Percentiles rank a stretch among this genome's conserved stretches.
phyloP scores from a whole-genome alignment of 2,329 filamentous ascomycete genomes.

The Lachnellula occidentalis region DNA sequence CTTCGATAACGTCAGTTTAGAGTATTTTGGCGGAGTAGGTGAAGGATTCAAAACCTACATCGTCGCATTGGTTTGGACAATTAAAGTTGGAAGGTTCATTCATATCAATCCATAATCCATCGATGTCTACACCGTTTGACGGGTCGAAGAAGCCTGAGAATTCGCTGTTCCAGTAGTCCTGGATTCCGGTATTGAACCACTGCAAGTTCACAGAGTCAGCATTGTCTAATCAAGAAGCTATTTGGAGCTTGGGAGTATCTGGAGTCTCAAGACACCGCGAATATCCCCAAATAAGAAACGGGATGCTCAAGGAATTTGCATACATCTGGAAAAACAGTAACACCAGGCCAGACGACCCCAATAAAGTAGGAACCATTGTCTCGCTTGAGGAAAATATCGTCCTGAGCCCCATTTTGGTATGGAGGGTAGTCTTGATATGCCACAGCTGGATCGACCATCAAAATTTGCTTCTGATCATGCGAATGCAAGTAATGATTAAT shows the following conservation, averaged over 20 bases:
- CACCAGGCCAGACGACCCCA: slow-evolving; percentile 73
- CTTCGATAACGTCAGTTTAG: not conserved
- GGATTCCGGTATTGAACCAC: slow-evolving; percentile 64
- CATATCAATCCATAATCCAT: slow-evolving; percentile 74
- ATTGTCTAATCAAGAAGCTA: no score
- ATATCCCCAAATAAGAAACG: no score
- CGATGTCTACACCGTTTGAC: slow-evolving; percentile 64
- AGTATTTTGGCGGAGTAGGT: not conserved
- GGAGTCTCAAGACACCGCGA: no score
- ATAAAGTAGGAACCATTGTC: slow-evolving; percentile 51
- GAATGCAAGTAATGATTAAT: slow-evolving; percentile 61
- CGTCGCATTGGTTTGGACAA: slow-evolving; percentile 49
- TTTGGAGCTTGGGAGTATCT: no score
- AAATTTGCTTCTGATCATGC: slow-evolving; percentile 62
- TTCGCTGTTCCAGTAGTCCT: slow-evolving; percentile 65
- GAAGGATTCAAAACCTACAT: slow-evolving; percentile 24
- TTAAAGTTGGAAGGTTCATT: slow-evolving; percentile 44
- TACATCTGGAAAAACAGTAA: slow-evolving; percentile 61
- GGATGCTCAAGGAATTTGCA: no score
- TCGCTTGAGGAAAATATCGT: slow-evolving; percentile 43
- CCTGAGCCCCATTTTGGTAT: slow-evolving; percentile 46
- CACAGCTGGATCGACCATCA: slow-evolving; percentile 72
- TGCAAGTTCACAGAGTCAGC: no score
- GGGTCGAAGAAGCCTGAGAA: slow-evolving; percentile 60
- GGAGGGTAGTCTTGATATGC: slow-evolving; percentile 46